phyloP scores from a whole-genome alignment of 2,329 filamentous ascomycete species.

The Hypoxylon sp. region DNA sequence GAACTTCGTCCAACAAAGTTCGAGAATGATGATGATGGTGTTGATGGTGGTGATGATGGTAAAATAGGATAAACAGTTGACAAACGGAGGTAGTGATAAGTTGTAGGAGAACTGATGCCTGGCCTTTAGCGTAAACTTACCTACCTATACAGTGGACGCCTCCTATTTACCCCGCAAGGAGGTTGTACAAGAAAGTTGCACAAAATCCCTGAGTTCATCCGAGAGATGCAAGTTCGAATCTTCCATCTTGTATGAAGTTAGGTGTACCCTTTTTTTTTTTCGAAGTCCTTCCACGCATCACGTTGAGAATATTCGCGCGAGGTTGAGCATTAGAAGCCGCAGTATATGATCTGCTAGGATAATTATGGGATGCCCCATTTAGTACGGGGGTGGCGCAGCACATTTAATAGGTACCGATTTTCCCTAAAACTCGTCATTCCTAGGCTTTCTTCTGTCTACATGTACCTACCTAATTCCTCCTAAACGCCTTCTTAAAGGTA shows the following conservation, averaged over 20 bases:
- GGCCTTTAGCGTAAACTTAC: neutral
- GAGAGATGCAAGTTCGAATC: neutral
- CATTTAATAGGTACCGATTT: neutral
- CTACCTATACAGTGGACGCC: neutral
- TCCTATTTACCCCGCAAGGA: neutral
- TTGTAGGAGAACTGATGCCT: neutral
- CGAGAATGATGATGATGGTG: neutral
- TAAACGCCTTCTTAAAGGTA: neutral
- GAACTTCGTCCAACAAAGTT: neutral
- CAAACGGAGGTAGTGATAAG: neutral
- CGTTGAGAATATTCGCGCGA: neutral
- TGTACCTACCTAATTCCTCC: neutral
- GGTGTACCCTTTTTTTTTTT: neutral
- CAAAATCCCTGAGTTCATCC: neutral
- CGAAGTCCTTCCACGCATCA: neutral
- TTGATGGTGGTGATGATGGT: no score
- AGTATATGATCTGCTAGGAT: neutral
- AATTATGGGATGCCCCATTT: neutral
- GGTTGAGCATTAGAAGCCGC: neutral
- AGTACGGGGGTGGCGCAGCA: slow-evolving; percentile 5
- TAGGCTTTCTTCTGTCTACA: neutral
- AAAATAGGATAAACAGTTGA: neutral
- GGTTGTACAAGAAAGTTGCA: neutral
- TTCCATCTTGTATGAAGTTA: neutral
- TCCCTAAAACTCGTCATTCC: neutral